Conservation (phyloP, 1,284 basidiomycete genomes). For the Singerocomus inundabilis region DNA sequence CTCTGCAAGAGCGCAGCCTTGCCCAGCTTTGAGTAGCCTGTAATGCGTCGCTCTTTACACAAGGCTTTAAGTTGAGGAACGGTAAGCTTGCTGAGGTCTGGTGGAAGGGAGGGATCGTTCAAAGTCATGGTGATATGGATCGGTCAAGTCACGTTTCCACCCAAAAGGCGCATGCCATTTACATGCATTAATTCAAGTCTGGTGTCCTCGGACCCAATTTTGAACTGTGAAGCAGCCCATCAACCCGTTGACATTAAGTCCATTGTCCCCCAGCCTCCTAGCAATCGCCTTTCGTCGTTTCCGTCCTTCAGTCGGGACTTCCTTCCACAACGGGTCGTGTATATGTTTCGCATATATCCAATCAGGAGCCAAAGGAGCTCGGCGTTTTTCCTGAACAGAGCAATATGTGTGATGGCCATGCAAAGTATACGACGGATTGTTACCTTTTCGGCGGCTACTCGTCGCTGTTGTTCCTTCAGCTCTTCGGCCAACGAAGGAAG, state of each 20-base stretch:
- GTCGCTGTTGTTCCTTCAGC: slow-evolving; percentile 24
- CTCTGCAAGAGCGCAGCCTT: slow-evolving; percentile 58
- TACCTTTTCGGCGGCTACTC: slow-evolving; percentile 20
- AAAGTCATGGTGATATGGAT: slow-evolving; percentile 9
- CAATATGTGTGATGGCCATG: slow-evolving; percentile 3
- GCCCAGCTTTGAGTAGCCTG: slow-evolving; percentile 64
- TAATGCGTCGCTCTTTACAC: slow-evolving; percentile 60
- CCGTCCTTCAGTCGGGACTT: slow-evolving; percentile 3
- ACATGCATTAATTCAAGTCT: slow-evolving; percentile 1
- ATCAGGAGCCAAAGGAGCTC: slow-evolving; percentile 23
- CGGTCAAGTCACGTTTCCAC: neutral
- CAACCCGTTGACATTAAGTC: slow-evolving; percentile 16
- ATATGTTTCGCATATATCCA: slow-evolving; percentile 26
- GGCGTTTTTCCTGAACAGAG: slow-evolving; percentile 13
- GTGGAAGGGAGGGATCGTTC: neutral
- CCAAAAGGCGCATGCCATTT: neutral
- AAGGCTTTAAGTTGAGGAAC: slow-evolving; percentile 62
- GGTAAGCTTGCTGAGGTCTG: slow-evolving; percentile 42
- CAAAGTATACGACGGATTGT: neutral
- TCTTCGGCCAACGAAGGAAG: slow-evolving; percentile 28
- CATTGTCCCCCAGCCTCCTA: slow-evolving; percentile 16
- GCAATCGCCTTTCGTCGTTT: slow-evolving; percentile 18
- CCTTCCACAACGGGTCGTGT: slow-evolving; percentile 24
- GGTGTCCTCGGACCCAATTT: slow-evolving; percentile 13
- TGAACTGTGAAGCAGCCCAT: slow-evolving; percentile 16